Conservation (phyloP, 345 rosid genomes). For the Brassica napus region Da-Ae NC_063434.1:28459001-28459500, state of each 20-base stretch:
- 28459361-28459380: not conserved
- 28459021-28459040: constrained; percentile 80
- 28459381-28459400: no score
- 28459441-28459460: no score
- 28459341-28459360: not conserved
- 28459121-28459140: constrained; percentile 6
- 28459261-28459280: not conserved
- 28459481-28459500: not conserved
- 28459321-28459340: not conserved
- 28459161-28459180: not conserved
- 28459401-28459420: no score
- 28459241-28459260: not conserved
- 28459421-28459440: no score
- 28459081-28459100: constrained; percentile 62
- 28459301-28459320: not conserved
- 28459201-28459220: not conserved
- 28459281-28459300: not conserved
- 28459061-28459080: constrained; percentile 81
- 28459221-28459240: not conserved
- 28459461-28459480: no score
- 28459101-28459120: constrained; percentile 54
- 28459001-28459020: constrained; percentile 90
- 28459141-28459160: constrained; percentile 1
- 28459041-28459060: constrained; percentile 86
- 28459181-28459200: not conserved